Evolutionary conservation across 495 filamentous ascomycete species (phyloP), one percentile per base, ranked within the genome.

Genomic region (Trichoderma virens): DNA sequence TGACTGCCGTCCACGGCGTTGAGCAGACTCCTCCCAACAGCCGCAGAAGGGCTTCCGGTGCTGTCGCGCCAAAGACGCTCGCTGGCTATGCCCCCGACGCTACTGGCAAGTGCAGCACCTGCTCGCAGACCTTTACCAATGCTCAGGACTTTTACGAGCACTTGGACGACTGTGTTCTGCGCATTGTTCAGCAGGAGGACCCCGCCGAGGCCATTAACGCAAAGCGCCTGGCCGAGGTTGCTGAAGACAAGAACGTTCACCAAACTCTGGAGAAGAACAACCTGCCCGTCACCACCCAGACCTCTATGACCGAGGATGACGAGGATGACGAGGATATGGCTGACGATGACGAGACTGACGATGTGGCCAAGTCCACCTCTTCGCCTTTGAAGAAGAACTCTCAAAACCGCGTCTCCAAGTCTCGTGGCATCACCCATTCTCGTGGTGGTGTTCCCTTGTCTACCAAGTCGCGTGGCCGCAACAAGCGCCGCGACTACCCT

Each of bases 131-230:
- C 20, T 99, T 99, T 78, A 86, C 83, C 75, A 97, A 90, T 69
- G 92, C 94, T 23, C 94, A 99, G 71, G 93, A 98, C 74, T 97
- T 98, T 76, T 98, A 98, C 75, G 94, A 99, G 81, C 94, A 99
- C 84, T 77, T 99, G 68, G 94, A 99, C 73, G 94, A 99, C 81
- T 99, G 94, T 75, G 95, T 99, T 64, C 83, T 98, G 64, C 90
- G 92, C 69, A 93, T 97, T 63, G 95, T 99, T 41, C 95, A 98
- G 73, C 92, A 97, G 76, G 91, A 95, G 72, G 94, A 98, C 71
- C 95, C 95, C 6, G 90, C 90, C 63, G 95, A 97, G 78, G 90
- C 90, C 41, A 94, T 96, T 82, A 99, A 98, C 77, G 91, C 97
- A 66, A 80, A 87, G 72, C 84, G 88, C 20, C 83, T 99, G 31